Evolutionary conservation across 768 basidiomycete species (phyloP), one percentile per base, ranked within the genome.

Genomic region (Amanita inopinata): DNA sequence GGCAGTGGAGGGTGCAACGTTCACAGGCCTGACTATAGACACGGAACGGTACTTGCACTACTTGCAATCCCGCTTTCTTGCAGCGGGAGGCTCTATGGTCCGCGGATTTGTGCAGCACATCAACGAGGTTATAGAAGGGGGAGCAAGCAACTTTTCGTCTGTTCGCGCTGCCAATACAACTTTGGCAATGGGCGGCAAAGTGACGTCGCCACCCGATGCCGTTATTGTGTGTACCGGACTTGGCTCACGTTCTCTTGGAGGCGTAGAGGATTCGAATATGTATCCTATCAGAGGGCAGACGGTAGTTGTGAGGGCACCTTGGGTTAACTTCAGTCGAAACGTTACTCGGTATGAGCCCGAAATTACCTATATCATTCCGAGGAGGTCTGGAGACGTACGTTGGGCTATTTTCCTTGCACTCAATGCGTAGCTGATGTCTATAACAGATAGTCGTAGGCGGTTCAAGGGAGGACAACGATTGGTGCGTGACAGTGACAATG

Each of bases 211-310:
- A n/a, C n/a, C n/a, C n/a, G 71, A 76, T 36, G 84, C 78, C 0
- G 54, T 90, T 1, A 56, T 91, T 4, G 73, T 82, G 7, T 89
- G 85, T 50, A 69, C 75, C 0, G 88, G 88, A 0, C 57, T 92
- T 15, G 83, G 83, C 3, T 77, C 89, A 7, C 69, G 76, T 38
- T 78, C 76, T 23, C 67, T 94, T 31, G 74, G 84, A 9, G 91
- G 90, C 4, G 77, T 93, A 2, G 80, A 91, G 53, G 92, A 96
- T 57, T 67, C 69, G 45, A 65, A 63, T 17, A 62, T 91, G 18
- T 78, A 75, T 55, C 88, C 91, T 0, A 73, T 91, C 49, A 70
- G 89, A 33, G 91, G 91, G 5, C 92, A 94, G 61, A 82, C 86
- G 0, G 78, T 92, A 5, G 58, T 91, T 12, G 66, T 93, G 15